Base-by-base conservation (phyloP, 179 eudicot species). In the Actinidia chinensis region DNA sequence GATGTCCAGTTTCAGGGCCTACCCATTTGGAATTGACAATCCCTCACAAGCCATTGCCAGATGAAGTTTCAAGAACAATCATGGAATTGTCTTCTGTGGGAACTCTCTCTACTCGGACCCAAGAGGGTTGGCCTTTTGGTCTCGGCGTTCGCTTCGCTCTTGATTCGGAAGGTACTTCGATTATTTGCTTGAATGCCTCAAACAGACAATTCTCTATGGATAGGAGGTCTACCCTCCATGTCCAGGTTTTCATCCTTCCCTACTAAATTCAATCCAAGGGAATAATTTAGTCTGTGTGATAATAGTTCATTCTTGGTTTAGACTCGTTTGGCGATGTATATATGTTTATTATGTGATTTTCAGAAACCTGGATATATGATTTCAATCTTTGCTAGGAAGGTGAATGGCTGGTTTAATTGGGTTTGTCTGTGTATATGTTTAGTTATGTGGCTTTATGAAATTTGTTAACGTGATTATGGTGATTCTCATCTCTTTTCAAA, bases 31-130 rank as follows among this genome's bases (percentile, higher is more conserved):
- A 73, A 65, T 67, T 48, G 22, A 68, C 74, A 50, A 76, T 3
- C 64, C 81, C 60, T 73, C 52, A 75, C 18, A 93, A 85, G 70
- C 99, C 99, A 20, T 82, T 54, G 44, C 92, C 98, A 46, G 94
- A 94, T 61, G 98, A 95, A 79, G 95, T 93, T 67, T 90, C 99
- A 0, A 90, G 99, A 61, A 95, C 99, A 50, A 88, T 93, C 72
- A 85, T 91, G 95, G 98, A 95, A 81, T 80, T 95, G 28, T 84
- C 93, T n/a, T 83, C 89, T 13, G 86, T 71, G 52, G 99, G 84
- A 68, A 89, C 98, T 8, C 91, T 93, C 70, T 91, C 97, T 15
- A 80, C 88, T 18, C 80, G 88, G 60, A 83, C 82, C 66, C 91
- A 82, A 70, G 90, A 93, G 66, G 93, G 95, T 42, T 91, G 90